Evolutionary conservation across 116 monocot species (phyloP).

Genomic region (Iris pallida): DNA sequence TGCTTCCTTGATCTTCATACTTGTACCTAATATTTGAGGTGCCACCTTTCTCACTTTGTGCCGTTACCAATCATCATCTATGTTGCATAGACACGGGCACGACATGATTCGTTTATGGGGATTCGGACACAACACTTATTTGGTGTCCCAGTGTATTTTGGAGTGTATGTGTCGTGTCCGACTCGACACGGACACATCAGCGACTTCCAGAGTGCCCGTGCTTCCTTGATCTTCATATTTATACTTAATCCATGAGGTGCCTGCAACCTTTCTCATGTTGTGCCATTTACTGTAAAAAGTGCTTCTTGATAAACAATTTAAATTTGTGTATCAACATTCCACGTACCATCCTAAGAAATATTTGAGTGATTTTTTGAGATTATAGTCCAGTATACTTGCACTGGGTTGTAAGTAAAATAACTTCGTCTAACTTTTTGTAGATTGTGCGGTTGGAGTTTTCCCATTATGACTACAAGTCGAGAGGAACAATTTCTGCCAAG

Average conservation of each 20-base stretch:
- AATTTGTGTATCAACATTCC: background rate
- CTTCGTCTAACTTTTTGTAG: slow-evolving; percentile 16
- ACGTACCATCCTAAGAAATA: background rate
- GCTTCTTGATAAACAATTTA: background rate
- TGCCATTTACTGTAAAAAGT: background rate
- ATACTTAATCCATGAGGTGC: background rate
- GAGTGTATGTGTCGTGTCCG: no score
- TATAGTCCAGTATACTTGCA: background rate
- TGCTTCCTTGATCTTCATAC: no score
- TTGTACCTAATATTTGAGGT: no score
- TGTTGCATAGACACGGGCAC: no score
- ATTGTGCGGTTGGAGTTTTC: slow-evolving; percentile 73
- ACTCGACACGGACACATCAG: no score
- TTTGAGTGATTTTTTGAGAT: background rate
- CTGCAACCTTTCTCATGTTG: background rate
- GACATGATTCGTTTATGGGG: no score
- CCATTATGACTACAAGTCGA: slow-evolving; percentile 76
- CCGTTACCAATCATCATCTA: no score
- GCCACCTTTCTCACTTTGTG: no score
- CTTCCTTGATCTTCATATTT: background rate
- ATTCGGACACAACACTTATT: no score
- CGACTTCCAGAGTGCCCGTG: no score
- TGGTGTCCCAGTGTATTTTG: no score
- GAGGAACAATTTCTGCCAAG: slow-evolving; percentile 66
- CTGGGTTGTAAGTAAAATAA: background rate